Percentiles rank a stretch among this genome's conserved stretches.
Conservation (phyloP, 139 green algal species). For the Micractinium conductrix region DNA sequence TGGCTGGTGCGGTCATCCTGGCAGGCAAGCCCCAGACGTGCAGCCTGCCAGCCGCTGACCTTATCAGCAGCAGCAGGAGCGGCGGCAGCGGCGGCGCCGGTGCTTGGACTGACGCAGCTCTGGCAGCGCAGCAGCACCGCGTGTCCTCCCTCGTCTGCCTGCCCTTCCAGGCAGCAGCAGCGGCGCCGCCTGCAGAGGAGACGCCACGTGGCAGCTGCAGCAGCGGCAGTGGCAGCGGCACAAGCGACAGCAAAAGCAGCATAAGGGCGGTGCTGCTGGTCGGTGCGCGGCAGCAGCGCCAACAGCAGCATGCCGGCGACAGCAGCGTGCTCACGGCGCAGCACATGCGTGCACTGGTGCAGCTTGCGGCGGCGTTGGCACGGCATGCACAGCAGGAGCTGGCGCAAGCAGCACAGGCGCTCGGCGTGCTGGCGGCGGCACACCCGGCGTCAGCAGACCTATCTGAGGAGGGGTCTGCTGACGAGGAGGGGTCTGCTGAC, state of each 20-base stretch:
- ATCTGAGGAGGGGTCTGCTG: background rate
- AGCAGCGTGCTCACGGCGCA: background rate
- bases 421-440: background rate
- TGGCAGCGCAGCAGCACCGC: background rate
- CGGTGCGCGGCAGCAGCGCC: background rate
- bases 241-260: background rate
- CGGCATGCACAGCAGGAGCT: slow-evolving; percentile 8
- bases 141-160: background rate
- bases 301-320: background rate
- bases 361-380: background rate
- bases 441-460: background rate
- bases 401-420: background rate
- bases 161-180: background rate
- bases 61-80: background rate
- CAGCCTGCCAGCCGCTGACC: background rate
- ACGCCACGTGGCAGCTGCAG: background rate
- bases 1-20: background rate
- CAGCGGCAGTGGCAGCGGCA: background rate
- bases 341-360: background rate
- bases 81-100: background rate
- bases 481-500: background rate
- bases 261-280: background rate
- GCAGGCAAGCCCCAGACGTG: background rate
- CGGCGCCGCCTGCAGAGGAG: background rate
- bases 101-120: background rate